Evolutionary conservation across 257 asterid species (phyloP).

Genomic region (Lantana camara): DNA sequence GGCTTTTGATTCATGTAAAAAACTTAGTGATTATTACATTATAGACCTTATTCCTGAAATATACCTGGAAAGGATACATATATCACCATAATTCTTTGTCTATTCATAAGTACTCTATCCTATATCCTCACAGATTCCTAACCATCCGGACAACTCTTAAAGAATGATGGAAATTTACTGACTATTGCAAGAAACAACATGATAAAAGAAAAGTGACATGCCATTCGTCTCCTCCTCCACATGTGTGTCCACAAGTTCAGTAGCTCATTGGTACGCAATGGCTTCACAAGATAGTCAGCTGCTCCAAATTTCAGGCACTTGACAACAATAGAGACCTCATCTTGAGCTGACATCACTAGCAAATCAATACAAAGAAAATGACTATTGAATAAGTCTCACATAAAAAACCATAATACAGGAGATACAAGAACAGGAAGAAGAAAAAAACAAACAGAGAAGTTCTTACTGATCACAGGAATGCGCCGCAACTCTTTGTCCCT

Average conservation of each 20-base stretch:
- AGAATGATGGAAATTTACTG: background rate
- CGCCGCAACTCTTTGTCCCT: conserved; percentile 81
- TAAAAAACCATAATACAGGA: conserved; percentile 1
- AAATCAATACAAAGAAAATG: conserved; percentile 26
- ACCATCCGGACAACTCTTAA: background rate
- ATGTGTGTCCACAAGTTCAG: conserved; percentile 99
- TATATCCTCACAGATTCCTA: background rate
- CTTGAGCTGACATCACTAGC: conserved; percentile 93
- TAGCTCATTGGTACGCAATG: conserved; percentile 90
- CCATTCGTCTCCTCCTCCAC: conserved; percentile 98
- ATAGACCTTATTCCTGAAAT: background rate
- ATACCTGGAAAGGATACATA: background rate
- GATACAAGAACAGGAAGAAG: background rate
- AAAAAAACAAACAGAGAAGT: background rate
- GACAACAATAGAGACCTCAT: conserved; percentile 80
- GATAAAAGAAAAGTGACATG: conserved; percentile 31
- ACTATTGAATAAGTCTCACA: background rate
- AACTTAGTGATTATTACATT: background rate
- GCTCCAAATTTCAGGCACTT: conserved; percentile 95
- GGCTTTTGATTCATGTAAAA: background rate
- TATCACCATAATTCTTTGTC: background rate
- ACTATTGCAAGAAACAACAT: conserved; percentile 8
- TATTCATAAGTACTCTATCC: background rate
- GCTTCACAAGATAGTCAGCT: conserved; percentile 98
- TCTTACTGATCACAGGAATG: conserved; percentile 91